Evolutionary conservation across 73 alveolate species (phyloP), one percentile per base, ranked within the genome.

Genomic region (Paramecium sonneborni): DNA sequence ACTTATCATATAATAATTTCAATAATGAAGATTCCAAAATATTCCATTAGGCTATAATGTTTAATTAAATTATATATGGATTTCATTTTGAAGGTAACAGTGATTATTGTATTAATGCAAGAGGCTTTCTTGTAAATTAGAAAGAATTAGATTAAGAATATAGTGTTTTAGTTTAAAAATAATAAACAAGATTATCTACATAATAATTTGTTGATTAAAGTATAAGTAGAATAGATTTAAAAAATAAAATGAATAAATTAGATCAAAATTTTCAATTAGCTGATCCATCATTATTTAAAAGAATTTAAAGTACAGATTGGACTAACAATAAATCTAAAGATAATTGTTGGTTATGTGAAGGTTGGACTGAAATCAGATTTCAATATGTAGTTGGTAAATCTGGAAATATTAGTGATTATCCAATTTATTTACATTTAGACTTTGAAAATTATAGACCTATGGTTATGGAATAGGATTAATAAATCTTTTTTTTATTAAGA

Each of bases 311-410:
- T 30, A 62, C 32, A 39, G 39, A 69, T 32, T 62, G 46, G 2
- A 88, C 85, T 26, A 82, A 88, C 21, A 88, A 39, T 44, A 69
- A 35, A n/a, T 56, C 85, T 28, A 68, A 69, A 43, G 94, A 88
- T 32, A 68, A 69, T 70, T 88, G 94, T 26, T 88, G 94, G 94
- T 56, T 88, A 38, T 88, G 94, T 88, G 94, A 88, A 11, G 91
- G 94, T 28, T 88, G 94, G 94, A 10, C 70, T 32, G 94, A 88
- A 70, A 48, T 88, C 1, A 62, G 87, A 30, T 88, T 88, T 72
- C 55, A 88, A 88, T 69, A 48, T 39, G 34, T 82, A 5, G 89
- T 82, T 21, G 90, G 84, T 43, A 37, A 56, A 70, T 69, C 91
- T 6, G 84, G 84, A 5, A 30, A 10, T 30, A 62, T 62, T 3